Evolutionary conservation across 164 flowering plant genomes (phyloP), one percentile per base, ranked within the genome.

Genomic region (Cinnamomum chago): DNA sequence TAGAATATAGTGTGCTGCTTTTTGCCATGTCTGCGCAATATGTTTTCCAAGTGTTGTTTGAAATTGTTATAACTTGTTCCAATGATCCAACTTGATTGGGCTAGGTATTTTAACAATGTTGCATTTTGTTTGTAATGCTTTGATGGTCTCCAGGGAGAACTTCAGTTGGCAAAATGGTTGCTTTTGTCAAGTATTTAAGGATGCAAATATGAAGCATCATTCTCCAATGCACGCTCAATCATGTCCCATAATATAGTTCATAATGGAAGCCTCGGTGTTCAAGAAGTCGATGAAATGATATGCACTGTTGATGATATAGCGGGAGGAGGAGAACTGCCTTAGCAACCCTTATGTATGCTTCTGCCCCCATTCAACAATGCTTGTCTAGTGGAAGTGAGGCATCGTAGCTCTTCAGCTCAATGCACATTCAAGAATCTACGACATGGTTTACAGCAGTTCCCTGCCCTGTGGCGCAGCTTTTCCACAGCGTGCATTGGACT

Each of bases 241-340:
- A 78, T 88, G 80, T 83, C 90, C 25, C 85, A 47, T 24, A 87
- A 83, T 81, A 62, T 83, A 73, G 81, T 81, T 70, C 83, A 81
- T 62, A 81, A 82, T 76, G 83, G 76, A 58, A 87, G 79, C 62
- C 79, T 88, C 50, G 76, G 82, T 81, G 81, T 77, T 75, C 74
- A 75, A 35, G 97, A 90, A 79, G 76, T 88, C 66, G 91, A 91
- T 78, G 97, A 90, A 72, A 82, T 89, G 69, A 86, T 96, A 69
- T 83, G 65, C 51, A 91, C 97, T 67, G 92, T 92, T 77, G 99
- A 94, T 81, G 99, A 96, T 76, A 96, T 94, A 74, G 99, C 99
- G 0, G 99, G 94, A 87, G 94, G 95, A 76, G 99, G 91, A 47
- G 96, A 97, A 97, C 95, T 69, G 99, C 99, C 81, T 80, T 96